Base-by-base conservation (phyloP, 2,329 filamentous ascomycete species). In the Xylariaceae sp. region DNA sequence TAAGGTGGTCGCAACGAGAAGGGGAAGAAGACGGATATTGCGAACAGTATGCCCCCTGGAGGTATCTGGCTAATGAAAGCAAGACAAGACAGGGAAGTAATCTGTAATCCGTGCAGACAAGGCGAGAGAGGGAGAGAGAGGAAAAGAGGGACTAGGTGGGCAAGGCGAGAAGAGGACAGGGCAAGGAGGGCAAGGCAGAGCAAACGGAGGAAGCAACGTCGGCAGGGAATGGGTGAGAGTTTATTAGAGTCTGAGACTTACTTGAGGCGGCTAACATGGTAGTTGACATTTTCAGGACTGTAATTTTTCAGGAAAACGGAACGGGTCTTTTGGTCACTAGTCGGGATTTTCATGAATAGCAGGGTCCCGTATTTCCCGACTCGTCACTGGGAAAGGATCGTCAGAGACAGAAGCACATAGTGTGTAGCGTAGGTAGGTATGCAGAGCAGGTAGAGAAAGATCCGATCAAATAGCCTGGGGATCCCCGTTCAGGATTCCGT, bases 191-290 rank as follows among this genome's bases (percentile, higher is more conserved):
- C 35, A 18, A 45, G 18, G 13, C 35, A 53, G 18, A 15, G 39
- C 51, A 39, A 15, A 30, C 51, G 44, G 23, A 15, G n/a, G 15
- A 7, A 10, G 34, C 9, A 17, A 23, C 23, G 23, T 30, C 37
- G 9, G 37, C 37, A 41, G 49, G 49, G n/a, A 30, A 30, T 30
- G 23, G 23, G 9, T 51, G 49, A n/a, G 49, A 5, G 49, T n/a
- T 51, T 51, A 51, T 35, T 35, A 52, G 60, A 57, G 55, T 51
- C 10, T 18, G 44, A 51, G 57, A 62, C 62, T 61, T 62, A 64
- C 62, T 60, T 18, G 62, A 61, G 56, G 57, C 50, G 49, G 49
- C 23, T 51, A 23, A 23, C 11, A n/a, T 51, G 49, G 18, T 34
- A 35, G 23, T 23, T 51, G 62, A 57, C 62, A 64, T 64, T 18